Evolutionary conservation across 306 rosid genomes (phyloP), one percentile per base, ranked within the genome.

Genomic region (Trifolium subterraneum): DNA sequence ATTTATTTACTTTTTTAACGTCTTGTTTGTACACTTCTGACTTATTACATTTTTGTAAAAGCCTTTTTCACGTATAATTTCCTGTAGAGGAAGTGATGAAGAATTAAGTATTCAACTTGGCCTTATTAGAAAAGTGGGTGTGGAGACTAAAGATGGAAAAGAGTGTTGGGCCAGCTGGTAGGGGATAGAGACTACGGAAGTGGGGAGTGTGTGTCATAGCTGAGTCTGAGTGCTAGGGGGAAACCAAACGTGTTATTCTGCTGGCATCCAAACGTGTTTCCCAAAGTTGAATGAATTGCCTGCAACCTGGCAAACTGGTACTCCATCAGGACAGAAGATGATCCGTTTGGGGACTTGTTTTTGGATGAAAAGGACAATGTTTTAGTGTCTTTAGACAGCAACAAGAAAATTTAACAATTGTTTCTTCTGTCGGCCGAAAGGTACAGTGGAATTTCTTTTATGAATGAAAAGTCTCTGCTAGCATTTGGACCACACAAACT

Each of bases 341-440:
- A 41, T 41, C 15, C 47, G 47, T 41, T 41, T 41, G 47, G 47
- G 47, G 47, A 41, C 47, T 41, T 41, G 12, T 36, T 41, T 41
- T 13, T 44, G 50, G 50, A 44, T 44, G 50, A 12, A 12, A 44
- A 13, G 55, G 20, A 48, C 20, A n/a, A 6, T 2, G 19, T 2
- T n/a, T n/a, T n/a, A 41, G 1, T 10, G 48, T 10, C n/a, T 1
- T 42, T 42, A 42, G 25, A 18, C 8, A 48, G 10, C 54, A 48
- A 51, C 23, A 18, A 16, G 5, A 16, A 18, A 51, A 10, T 22
- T 64, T 36, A n/a, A 38, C 50, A 36, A 38, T 64, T 44, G 35
- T 42, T 67, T 67, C 8, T 23, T 67, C 56, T n/a, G 72, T 64
- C 48, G 47, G 48, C 48, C 5, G 50, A 64, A 36, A 64, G n/a